Base-by-base conservation (phyloP, 1,284 basidiomycete genomes). In the Pseudozyma sp. region DNA sequence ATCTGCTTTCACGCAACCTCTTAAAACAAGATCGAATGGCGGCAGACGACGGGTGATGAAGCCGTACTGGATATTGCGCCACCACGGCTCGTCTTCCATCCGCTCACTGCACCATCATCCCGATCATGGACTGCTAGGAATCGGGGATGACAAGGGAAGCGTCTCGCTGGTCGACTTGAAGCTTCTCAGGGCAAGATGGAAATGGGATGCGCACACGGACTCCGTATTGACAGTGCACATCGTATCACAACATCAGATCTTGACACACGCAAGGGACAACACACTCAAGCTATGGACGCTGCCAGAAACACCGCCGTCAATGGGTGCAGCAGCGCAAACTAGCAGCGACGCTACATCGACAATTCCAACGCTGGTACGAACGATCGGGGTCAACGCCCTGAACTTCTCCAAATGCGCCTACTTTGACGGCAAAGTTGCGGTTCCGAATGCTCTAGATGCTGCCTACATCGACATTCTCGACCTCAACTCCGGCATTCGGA, bases 191-290 rank as follows among this genome's bases (percentile, higher is more conserved):
- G 87, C 92, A 0, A 86, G 92, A 14, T 87, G 90, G 1, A 86
- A 87, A 12, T 97, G 94, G 94, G 87, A 87, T 53, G 91, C 93
- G 0, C 94, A 97, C 84, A 86, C 88, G 1, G 91, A 92, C 45
- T 88, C 90, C 1, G 84, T 95, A 14, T 87, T 95, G 10, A 91
- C 91, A 0, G 85, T 95, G 11, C 88, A 92, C 80, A 92, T 95
- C 86, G 91, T 90, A 7, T 10, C n/a, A 89, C 87, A 86, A 10
- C 85, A 87, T 0, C 85, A 85, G 16, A 84, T 94, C 56, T 87
- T 95, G 75, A 95, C 93, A 92, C 95, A 95, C 82, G 92, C 90
- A 14, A 87, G 94, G 64, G 94, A 96, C 83, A 93, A 95, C 83
- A 92, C 92, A 79, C 83, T 93, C 36, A 89, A 92, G 75, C 87